Percentiles rank a stretch among this genome's conserved stretches.
Conservation (phyloP, 441 rosid species). For the Corymbia citriodora region DNA sequence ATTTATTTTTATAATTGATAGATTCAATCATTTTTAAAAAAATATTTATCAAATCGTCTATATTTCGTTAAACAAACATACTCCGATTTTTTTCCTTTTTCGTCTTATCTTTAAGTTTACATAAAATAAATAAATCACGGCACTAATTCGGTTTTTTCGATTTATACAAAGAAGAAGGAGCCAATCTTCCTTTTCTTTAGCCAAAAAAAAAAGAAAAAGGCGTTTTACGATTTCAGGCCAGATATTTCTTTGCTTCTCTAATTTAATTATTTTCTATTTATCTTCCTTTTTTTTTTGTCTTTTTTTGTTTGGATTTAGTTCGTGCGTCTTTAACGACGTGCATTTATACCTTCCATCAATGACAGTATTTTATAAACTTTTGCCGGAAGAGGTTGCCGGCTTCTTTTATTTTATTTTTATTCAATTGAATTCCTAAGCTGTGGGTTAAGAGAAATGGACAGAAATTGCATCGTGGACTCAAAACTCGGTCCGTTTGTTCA, state of each 20-base stretch:
- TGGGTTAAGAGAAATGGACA: background rate
- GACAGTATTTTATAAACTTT: background rate
- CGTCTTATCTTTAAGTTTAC: background rate
- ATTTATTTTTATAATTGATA: background rate
- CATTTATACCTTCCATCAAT: background rate
- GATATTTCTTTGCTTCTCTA: background rate
- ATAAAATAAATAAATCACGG: background rate
- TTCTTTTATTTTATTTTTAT: background rate
- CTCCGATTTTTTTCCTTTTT: rapidly evolving
- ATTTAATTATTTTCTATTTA: background rate
- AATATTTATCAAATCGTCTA: background rate
- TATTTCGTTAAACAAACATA: rapidly evolving
- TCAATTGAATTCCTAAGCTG: background rate
- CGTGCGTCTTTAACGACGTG: background rate
- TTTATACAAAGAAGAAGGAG: background rate
- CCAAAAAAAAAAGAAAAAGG: background rate
- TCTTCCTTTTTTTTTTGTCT: background rate
- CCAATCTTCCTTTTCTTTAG: background rate
- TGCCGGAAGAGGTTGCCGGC: background rate
- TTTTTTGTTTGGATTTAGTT: background rate
- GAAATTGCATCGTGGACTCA: background rate
- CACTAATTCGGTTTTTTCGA: background rate
- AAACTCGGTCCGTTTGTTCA: background rate
- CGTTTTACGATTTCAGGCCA: background rate
- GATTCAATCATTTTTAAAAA: background rate